Evolutionary conservation across 768 basidiomycete genomes (phyloP).

Genomic region (Lentinus tigrinus): DNA sequence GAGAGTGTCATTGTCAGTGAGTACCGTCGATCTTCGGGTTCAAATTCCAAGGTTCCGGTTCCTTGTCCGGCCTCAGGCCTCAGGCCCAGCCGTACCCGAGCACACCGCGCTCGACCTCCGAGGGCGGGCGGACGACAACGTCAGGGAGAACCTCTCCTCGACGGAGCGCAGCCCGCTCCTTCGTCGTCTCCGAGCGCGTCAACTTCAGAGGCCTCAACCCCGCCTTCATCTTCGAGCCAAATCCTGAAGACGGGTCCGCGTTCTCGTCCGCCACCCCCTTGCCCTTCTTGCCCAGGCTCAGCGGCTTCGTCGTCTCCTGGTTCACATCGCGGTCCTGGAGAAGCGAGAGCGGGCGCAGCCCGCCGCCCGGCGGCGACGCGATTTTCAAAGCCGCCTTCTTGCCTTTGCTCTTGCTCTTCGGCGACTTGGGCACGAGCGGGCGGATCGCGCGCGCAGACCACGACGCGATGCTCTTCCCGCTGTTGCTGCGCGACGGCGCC

Average conservation of each 20-base stretch:
- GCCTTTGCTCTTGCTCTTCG: constrained; percentile 49
- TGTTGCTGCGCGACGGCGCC: background rate
- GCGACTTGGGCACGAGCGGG: constrained; percentile 56
- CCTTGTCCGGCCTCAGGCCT: too few relatives aligned
- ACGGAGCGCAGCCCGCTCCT: constrained; percentile 55
- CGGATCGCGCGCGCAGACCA: constrained; percentile 39
- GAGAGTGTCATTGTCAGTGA: constrained; percentile 6
- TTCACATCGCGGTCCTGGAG: constrained; percentile 57
- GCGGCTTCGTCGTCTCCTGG: constrained; percentile 43
- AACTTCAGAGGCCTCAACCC: constrained; percentile 61
- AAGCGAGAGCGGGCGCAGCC: constrained; percentile 61
- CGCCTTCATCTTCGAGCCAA: constrained; percentile 42
- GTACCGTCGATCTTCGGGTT: background rate
- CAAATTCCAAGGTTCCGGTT: background rate
- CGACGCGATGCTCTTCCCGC: constrained; percentile 8
- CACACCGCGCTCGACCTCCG: constrained; percentile 43
- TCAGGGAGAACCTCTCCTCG: constrained; percentile 57
- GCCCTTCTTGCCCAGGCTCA: constrained; percentile 55
- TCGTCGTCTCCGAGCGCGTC: constrained; percentile 60
- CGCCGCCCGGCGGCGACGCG: constrained; percentile 34
- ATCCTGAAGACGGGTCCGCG: constrained; percentile 12
- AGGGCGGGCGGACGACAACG: constrained; percentile 63
- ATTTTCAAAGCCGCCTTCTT: constrained; percentile 35
- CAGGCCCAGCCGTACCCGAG: constrained; percentile 44
- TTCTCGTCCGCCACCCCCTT: constrained; percentile 25